These are phyloP conservation scores for Fragilaria crotonensis DNA, from an alignment of 108 stramenopile species.

Conservation along the genomic window DNA sequence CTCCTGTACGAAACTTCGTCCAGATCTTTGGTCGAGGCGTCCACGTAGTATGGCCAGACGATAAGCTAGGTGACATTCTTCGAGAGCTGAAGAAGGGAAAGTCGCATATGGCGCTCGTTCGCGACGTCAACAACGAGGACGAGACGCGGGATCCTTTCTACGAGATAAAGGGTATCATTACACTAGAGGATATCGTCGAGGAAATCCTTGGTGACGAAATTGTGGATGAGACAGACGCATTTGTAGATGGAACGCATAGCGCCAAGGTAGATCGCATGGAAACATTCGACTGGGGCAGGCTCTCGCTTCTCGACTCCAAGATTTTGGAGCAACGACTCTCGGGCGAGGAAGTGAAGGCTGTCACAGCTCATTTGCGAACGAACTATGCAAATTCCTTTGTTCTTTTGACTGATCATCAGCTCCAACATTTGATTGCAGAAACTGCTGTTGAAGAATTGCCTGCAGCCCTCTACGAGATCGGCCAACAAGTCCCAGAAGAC, in stretches of 20 bases:
- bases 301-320: conserved; percentile 76
- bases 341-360: conserved; percentile 66
- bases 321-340: conserved; percentile 70
- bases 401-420: conserved; percentile 57
- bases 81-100: conserved; percentile 79
- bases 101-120: conserved; percentile 92
- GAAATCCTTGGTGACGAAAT: conserved; percentile 94
- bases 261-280: conserved; percentile 42
- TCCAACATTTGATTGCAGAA: conserved; percentile 44
- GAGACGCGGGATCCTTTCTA: conserved; percentile 80
- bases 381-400: conserved; percentile 59
- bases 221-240: conserved; percentile 95
- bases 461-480: conserved; percentile 42
- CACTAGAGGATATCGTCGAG: conserved; percentile 94
- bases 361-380: conserved; percentile 69
- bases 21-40: conserved; percentile 89
- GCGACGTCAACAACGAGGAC: conserved; percentile 84
- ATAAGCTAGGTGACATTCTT: conserved; percentile 86
- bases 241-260: conserved; percentile 57
- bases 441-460: conserved; percentile 60
- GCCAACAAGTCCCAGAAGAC: conserved; percentile 29
- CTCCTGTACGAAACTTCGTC: conserved; percentile 81
- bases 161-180: conserved; percentile 94
- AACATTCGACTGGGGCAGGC: conserved; percentile 61
- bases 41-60: conserved; percentile 83